These are phyloP conservation scores for Colletotrichum spaethianum DNA, from an alignment of 2,329 filamentous ascomycete genomes.

Conservation along the genomic window DNA sequence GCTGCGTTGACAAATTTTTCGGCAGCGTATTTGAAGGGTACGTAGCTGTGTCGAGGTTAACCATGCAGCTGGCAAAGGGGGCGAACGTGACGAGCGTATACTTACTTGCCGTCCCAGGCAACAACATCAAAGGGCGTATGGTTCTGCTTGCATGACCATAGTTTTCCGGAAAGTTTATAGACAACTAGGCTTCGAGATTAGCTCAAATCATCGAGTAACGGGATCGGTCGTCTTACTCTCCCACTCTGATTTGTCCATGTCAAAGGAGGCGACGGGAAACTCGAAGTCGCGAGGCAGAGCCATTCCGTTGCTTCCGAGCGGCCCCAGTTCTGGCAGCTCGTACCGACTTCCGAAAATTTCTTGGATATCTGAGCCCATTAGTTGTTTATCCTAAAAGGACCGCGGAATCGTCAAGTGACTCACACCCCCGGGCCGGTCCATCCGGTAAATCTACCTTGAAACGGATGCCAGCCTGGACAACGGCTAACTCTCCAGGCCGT, in stretches of 20 bases:
- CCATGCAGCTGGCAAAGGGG: not conserved
- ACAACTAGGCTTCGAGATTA: constrained; percentile 55
- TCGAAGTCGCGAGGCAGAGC: constrained; percentile 77
- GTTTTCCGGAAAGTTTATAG: constrained; percentile 71
- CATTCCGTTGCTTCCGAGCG: constrained; percentile 74
- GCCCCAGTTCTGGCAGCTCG: constrained; percentile 74
- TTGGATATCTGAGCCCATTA: constrained; percentile 61
- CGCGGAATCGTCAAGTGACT: constrained; percentile 10
- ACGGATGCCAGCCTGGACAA: constrained; percentile 75
- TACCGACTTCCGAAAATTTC: constrained; percentile 77
- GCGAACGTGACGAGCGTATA: constrained; percentile 57
- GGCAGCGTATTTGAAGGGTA: constrained; percentile 64
- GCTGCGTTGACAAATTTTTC: constrained; percentile 71
- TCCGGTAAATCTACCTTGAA: constrained; percentile 70
- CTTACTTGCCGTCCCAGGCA: constrained; percentile 76
- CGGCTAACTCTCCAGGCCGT: constrained; percentile 74
- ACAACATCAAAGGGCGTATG: constrained; percentile 78
- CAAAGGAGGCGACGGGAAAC: constrained; percentile 68
- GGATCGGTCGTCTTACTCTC: constrained; percentile 38
- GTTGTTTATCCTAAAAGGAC: constrained; percentile 13
- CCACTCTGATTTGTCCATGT: constrained; percentile 50
- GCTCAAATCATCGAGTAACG: not conserved
- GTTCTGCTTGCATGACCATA: constrained; percentile 70
- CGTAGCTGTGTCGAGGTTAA: constrained; percentile 35
- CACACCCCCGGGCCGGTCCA: constrained; percentile 69